These are phyloP conservation scores for Nemania abortiva DNA, from an alignment of 2,329 filamentous ascomycete genomes.

Conservation along the genomic window DNA sequence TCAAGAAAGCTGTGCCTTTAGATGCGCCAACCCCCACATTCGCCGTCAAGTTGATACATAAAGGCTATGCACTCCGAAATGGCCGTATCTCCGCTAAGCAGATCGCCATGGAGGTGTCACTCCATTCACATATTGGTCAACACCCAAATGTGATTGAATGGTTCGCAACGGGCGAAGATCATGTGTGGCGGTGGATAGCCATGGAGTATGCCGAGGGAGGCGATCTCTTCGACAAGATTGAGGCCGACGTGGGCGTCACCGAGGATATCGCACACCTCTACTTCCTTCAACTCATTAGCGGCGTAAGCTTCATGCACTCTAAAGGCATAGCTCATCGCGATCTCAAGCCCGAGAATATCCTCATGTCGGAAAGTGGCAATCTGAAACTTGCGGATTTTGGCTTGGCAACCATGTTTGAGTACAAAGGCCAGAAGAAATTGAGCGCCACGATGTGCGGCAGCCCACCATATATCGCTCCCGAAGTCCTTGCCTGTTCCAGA, in stretches of 20 bases:
- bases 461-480: conserved; percentile 96
- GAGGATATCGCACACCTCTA: conserved; percentile 97
- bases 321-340: conserved; percentile 95
- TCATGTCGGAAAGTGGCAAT: conserved; percentile 85
- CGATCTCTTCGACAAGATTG: conserved; percentile 99
- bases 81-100: conserved; percentile 91
- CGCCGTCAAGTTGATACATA: conserved; percentile 98
- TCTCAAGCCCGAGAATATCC: conserved; percentile 94
- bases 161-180: conserved; percentile 87
- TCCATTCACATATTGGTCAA: conserved; percentile 88
- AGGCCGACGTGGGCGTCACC: conserved; percentile 94
- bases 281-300: conserved; percentile 90
- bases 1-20: conserved; percentile 90
- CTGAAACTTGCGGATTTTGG: conserved; percentile 98
- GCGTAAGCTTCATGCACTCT: conserved; percentile 94
- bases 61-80: conserved; percentile 90
- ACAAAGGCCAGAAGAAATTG: conserved; percentile 83
- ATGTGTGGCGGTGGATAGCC: conserved; percentile 93
- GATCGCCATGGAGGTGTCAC: conserved; percentile 88
- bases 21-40: conserved; percentile 80
- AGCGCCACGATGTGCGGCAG: conserved; percentile 94
- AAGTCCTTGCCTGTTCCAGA: conserved; percentile 75
- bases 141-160: conserved; percentile 96
- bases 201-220: conserved; percentile 98
- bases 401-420: conserved; percentile 91